phyloP scores from a whole-genome alignment of 768 basidiomycete species.

The Artomyces pyxidatus region DNA sequence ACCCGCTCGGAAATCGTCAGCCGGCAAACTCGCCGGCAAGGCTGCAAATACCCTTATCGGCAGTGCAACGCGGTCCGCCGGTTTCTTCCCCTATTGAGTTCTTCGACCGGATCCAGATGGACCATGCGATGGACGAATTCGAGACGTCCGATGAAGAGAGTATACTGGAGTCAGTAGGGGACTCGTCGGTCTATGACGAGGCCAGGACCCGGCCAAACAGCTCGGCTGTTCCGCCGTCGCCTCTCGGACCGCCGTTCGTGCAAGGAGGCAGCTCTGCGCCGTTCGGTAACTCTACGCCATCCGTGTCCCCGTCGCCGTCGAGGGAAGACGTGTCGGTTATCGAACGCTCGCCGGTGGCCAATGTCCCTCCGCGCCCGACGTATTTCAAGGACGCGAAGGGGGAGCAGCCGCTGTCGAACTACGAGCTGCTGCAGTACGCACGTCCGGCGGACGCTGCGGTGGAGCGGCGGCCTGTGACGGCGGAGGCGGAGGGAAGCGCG shows the following conservation, averaged over 20 bases:
- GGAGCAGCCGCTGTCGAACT: constrained; percentile 10
- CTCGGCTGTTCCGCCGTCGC: constrained; percentile 4
- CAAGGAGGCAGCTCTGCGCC: no score
- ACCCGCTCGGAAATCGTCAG: background rate
- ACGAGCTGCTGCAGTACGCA: constrained; percentile 8
- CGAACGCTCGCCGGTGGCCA: constrained; percentile 4
- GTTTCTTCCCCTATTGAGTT: constrained; percentile 62
- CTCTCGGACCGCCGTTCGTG: constrained; percentile 6
- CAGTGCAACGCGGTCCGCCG: constrained; percentile 53
- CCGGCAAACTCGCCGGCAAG: constrained; percentile 20
- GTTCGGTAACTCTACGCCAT: constrained; percentile 7
- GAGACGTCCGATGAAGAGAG: constrained; percentile 45
- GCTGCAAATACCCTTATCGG: constrained; percentile 40
- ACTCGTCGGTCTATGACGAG: constrained; percentile 14
- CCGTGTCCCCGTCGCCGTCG: constrained; percentile 7
- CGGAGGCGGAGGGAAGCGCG: constrained; percentile 19
- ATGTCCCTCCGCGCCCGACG: constrained; percentile 9
- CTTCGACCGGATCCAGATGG: constrained; percentile 66
- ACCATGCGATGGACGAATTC: constrained; percentile 66
- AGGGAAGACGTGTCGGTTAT: constrained; percentile 3
- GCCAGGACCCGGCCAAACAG: constrained; percentile 17
- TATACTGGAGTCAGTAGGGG: constrained; percentile 19
- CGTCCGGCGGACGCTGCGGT: constrained; percentile 7
- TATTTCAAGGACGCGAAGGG: constrained; percentile 12
- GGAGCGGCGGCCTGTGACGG: constrained; percentile 14